Evolutionary conservation across 192 early-diverging fungal species (phyloP).

Genomic region (Linnemannia elongata): DNA sequence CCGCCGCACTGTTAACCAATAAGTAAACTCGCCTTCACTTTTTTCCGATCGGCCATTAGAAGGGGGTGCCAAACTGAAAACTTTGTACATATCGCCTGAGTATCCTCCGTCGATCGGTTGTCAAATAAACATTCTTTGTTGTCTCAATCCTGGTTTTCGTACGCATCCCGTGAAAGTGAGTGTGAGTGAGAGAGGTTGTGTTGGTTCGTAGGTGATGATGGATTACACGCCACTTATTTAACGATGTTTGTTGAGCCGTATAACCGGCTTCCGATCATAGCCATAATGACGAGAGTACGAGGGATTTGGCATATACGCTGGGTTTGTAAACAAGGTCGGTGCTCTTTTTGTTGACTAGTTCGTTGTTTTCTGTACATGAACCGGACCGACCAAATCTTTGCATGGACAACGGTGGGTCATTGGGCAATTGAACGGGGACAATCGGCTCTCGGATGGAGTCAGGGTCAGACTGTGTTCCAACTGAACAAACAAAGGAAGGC

Average conservation of each 20-base stretch:
- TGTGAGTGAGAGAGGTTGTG: too few species aligned
- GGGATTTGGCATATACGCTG: background rate
- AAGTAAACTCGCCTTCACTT: background rate
- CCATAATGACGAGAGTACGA: background rate
- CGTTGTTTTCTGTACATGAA: background rate
- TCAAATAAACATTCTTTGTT: slow-evolving; percentile 14
- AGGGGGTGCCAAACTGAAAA: background rate
- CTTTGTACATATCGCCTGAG: background rate
- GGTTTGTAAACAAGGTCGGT: background rate
- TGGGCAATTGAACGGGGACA: background rate
- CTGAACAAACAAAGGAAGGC: background rate
- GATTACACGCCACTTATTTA: too few species aligned
- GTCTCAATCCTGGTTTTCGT: background rate
- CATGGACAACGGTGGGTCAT: background rate
- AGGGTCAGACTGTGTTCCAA: background rate
- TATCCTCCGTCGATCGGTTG: background rate
- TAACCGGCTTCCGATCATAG: too few species aligned
- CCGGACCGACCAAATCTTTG: background rate
- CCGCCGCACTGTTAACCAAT: slow-evolving; percentile 24
- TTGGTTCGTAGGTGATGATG: too few species aligned
- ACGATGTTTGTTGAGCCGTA: too few species aligned
- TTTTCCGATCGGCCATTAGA: background rate
- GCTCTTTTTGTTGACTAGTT: background rate
- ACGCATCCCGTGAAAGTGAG: too few species aligned
- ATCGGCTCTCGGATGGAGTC: background rate